A percentile compares a stretch with the other conserved stretches of the same genome.
phyloP scores from a whole-genome alignment of 139 green algal genomes.

The Chlamydomonas sp. region DNA sequence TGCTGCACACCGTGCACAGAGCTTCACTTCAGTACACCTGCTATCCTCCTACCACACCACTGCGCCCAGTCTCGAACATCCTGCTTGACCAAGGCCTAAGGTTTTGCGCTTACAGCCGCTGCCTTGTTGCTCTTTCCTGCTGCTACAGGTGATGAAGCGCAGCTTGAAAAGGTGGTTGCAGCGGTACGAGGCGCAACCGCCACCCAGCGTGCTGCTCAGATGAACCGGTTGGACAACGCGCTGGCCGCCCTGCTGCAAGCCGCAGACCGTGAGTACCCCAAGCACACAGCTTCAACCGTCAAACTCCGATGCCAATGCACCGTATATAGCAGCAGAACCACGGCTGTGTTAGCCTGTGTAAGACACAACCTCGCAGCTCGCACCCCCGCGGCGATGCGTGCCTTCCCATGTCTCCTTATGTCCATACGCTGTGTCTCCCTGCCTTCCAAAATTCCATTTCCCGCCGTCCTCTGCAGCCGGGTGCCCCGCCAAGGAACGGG shows the following conservation, averaged over 20 bases:
- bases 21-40: background rate
- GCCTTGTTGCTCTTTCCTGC: background rate
- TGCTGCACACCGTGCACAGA: background rate
- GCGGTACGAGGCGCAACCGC: background rate
- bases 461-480: background rate
- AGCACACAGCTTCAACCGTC: no score
- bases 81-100: no score
- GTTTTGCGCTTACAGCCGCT: no score
- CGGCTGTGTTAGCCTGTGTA: no score
- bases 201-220: slow-evolving; percentile 18
- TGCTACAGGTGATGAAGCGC: background rate
- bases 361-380: no score
- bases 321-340: no score
- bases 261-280: slow-evolving; percentile 1
- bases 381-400: no score
- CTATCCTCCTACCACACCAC: background rate
- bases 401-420: no score
- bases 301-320: no score
- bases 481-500: background rate
- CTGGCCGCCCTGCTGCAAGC: background rate
- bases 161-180: background rate
- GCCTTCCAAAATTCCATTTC: background rate
- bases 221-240: slow-evolving; percentile 24
- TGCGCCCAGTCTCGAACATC: no score
- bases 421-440: no score